Percentiles rank a stretch among this genome's conserved stretches.
phyloP scores from a whole-genome alignment of 129 eudicot species.

The Gnaphalium uliginosum region DNA sequence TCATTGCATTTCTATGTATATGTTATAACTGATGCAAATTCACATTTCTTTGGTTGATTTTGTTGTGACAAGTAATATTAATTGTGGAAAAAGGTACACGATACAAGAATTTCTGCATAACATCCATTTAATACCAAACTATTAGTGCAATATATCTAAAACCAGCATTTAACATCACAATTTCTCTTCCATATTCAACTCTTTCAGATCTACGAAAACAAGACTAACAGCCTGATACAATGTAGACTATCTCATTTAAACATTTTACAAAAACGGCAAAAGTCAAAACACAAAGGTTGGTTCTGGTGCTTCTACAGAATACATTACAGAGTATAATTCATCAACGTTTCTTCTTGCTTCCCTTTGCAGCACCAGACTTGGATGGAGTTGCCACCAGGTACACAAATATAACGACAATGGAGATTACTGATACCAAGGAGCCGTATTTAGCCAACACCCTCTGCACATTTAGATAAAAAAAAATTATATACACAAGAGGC shows the following conservation, averaged over 20 bases:
- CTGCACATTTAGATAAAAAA: constrained; percentile 39
- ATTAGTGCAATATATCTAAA: constrained; percentile 14
- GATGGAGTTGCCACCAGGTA: constrained; percentile 37
- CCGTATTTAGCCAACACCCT: constrained; percentile 45
- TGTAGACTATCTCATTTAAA: constrained; percentile 23
- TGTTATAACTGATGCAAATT: too few species aligned
- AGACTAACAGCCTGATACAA: constrained; percentile 15
- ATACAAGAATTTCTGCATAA: neutral
- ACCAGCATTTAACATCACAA: neutral
- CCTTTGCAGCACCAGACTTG: constrained; percentile 43
- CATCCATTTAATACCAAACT: neutral
- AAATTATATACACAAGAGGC: neutral
- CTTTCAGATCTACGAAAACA: neutral
- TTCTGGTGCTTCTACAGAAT: neutral
- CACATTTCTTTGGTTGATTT: too few species aligned
- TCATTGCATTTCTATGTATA: too few species aligned
- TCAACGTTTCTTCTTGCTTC: constrained; percentile 48
- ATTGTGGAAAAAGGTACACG: too few species aligned
- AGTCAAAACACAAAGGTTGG: constrained; percentile 4
- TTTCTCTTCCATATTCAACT: neutral
- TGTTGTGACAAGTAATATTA: too few species aligned
- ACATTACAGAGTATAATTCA: neutral
- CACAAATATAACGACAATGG: constrained; percentile 42
- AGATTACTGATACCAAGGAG: constrained; percentile 45
- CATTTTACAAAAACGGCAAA: constrained; percentile 1